Base-by-base conservation (phyloP, 331 rosid species). In the Prunus yedoensis region DNA sequence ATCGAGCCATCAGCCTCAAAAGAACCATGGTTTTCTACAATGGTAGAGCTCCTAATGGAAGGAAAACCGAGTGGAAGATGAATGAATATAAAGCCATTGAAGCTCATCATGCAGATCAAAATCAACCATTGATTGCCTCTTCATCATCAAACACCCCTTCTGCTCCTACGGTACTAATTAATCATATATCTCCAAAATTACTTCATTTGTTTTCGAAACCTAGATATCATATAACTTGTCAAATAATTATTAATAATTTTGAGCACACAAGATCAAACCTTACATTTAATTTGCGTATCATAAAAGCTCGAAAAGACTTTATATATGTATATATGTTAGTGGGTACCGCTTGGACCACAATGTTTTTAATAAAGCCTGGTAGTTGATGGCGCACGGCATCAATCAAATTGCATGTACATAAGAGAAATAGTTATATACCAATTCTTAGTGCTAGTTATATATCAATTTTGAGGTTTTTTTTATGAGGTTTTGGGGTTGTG, bases 21-120 rank as follows among this genome's bases (percentile, higher is more conserved):
- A 88, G 95, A 57, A 90, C 98, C 10, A 90, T 91, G 97, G 98
- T 89, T 66, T 94, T 94, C 86, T 94, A 94, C 47, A 62, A 10
- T 35, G 98, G 98, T 72, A 82, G 97, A 74, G 97, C 97, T 43
- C 96, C 97, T 0, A 76, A 66, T 2, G 98, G 98, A 18, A 52
- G 0, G 27, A 94, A 91, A 82, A 91, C 97, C 3, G 91, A 90
- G 8, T 94, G 98, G 98, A 94, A 91, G 77, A 91, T 94, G 95
- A 94, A 94, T 2, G 98, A 94, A 74, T 94, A 94, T 30, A 94
- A 89, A 66, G 88, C 91, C 70, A 70, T 86, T n/a, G 66, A 79
- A 18, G 66, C 16, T 30, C 47, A 11, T 47, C 52, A 17, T 32
- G 68, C 45, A 17, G 68, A 32, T 63, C 25, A 9, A 21, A 38